A percentile compares a stretch with the other conserved stretches of the same genome.
Evolutionary conservation across 306 rosid species (phyloP).

Genomic region (Trifolium dubium): DNA sequence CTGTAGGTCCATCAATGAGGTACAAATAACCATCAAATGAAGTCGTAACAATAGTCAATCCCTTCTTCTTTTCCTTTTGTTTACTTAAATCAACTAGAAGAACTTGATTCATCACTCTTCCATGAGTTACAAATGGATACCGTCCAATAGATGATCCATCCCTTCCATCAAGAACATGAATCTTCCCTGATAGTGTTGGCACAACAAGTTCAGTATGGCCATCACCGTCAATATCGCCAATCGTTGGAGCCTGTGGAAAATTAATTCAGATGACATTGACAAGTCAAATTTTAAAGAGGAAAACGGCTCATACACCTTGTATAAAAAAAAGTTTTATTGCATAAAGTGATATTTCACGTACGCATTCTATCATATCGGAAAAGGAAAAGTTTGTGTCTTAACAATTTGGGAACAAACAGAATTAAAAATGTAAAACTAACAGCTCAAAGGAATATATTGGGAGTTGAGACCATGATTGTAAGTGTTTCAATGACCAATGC

Average conservation of each 20-base stretch:
- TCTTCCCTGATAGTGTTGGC: constrained; percentile 90
- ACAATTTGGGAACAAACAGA: constrained; percentile 1
- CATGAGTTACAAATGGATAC: constrained; percentile 91
- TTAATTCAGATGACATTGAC: constrained; percentile 26
- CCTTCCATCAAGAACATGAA: constrained; percentile 92
- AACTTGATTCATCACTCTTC: constrained; percentile 93
- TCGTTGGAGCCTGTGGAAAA: constrained; percentile 76
- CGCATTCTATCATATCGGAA: not conserved
- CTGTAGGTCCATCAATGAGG: constrained; percentile 92
- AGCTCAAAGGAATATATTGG: not conserved
- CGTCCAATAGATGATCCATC: constrained; percentile 84
- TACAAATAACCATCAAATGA: constrained; percentile 97
- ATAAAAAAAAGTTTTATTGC: not conserved
- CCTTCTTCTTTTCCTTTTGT: constrained; percentile 77
- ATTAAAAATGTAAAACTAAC: not conserved
- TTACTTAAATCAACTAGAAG: constrained; percentile 87
- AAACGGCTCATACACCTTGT: constrained; percentile 14
- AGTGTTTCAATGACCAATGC: not conserved
- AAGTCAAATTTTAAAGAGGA: constrained; percentile 16
- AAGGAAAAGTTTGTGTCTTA: not conserved
- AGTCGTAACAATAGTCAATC: constrained; percentile 87
- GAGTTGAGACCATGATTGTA: not conserved
- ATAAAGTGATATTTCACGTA: constrained; percentile 11
- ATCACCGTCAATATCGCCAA: constrained; percentile 96
- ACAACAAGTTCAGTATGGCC: constrained; percentile 94